phyloP scores from a whole-genome alignment of 345 rosid genomes.

The Citrus cavaleriei region DNA sequence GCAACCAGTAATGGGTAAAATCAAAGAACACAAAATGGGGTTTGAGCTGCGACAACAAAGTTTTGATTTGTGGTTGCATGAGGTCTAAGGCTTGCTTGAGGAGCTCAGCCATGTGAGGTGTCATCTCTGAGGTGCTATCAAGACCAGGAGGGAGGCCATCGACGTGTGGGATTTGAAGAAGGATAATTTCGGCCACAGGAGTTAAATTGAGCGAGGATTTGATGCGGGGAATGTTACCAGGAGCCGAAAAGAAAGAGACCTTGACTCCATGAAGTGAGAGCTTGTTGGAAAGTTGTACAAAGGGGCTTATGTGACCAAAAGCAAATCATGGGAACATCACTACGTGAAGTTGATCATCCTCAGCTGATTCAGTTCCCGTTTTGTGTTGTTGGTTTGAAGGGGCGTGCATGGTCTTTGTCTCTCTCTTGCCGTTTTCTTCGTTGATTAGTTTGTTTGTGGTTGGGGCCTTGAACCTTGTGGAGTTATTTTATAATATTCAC shows the following conservation, averaged over 20 bases:
- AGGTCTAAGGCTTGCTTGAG: conserved; percentile 30
- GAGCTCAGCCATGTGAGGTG: conserved; percentile 20
- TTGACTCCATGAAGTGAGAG: conserved; percentile 22
- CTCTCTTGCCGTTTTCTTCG: no score
- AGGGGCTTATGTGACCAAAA: conserved; percentile 32
- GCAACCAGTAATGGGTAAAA: conserved; percentile 13
- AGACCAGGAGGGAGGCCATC: conserved; percentile 27
- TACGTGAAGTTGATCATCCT: not conserved
- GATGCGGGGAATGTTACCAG: conserved; percentile 23
- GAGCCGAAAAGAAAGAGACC: conserved; percentile 24
- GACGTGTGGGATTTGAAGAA: conserved; percentile 17
- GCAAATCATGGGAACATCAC: conserved; percentile 34
- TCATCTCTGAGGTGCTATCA: conserved; percentile 29
- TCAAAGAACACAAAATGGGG: conserved; percentile 33
- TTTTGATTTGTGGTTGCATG: conserved; percentile 25
- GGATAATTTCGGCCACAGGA: conserved; percentile 17
- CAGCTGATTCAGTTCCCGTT: not conserved
- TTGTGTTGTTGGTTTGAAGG: not conserved
- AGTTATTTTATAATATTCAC: no score
- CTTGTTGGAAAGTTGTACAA: conserved; percentile 34
- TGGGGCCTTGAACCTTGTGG: no score
- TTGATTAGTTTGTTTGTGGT: no score
- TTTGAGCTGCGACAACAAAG: conserved; percentile 19
- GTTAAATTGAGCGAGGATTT: conserved; percentile 9
- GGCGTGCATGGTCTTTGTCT: not conserved